These are phyloP conservation scores for Neonothopanus nambi DNA, from an alignment of 1,284 basidiomycete species.

Conservation along the genomic window DNA sequence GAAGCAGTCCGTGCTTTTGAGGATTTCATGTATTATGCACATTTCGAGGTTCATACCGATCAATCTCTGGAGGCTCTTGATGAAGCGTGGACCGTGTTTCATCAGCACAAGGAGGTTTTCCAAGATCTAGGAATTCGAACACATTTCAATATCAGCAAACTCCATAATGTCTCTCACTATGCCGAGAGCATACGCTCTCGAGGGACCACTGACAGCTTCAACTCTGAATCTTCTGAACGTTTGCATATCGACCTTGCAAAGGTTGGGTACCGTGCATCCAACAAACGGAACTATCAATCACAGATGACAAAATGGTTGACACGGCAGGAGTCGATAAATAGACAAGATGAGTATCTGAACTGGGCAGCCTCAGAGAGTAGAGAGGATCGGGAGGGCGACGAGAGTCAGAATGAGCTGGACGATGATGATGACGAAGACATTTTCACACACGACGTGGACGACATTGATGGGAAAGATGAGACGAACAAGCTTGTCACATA, in stretches of 20 bases:
- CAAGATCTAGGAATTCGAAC: conserved; percentile 2
- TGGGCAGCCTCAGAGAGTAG: not conserved
- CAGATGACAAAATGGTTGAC: conserved; percentile 32
- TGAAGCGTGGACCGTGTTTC: conserved; percentile 18
- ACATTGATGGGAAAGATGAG: not conserved
- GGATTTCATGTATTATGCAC: conserved; percentile 25
- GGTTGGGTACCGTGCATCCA: conserved; percentile 14
- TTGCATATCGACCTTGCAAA: conserved; percentile 19
- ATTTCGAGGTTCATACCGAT: conserved; percentile 18
- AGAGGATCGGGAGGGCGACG: not conserved
- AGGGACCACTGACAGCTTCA: conserved; percentile 17
- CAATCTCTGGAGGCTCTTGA: conserved; percentile 18
- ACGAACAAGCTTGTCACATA: not conserved
- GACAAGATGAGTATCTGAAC: not conserved
- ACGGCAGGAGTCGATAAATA: conserved; percentile 22
- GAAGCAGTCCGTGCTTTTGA: conserved; percentile 15
- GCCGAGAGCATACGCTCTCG: conserved; percentile 6
- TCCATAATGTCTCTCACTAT: conserved; percentile 22
- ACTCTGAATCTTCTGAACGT: conserved; percentile 17
- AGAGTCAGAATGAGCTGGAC: not conserved
- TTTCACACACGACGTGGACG: not conserved
- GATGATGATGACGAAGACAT: not conserved
- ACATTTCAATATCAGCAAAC: conserved; percentile 24
- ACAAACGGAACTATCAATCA: conserved; percentile 16
- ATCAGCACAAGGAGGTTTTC: conserved; percentile 13